Evolutionary conservation across 495 filamentous ascomycete species (phyloP).

Genomic region (Rhizodiscina lignyota): DNA sequence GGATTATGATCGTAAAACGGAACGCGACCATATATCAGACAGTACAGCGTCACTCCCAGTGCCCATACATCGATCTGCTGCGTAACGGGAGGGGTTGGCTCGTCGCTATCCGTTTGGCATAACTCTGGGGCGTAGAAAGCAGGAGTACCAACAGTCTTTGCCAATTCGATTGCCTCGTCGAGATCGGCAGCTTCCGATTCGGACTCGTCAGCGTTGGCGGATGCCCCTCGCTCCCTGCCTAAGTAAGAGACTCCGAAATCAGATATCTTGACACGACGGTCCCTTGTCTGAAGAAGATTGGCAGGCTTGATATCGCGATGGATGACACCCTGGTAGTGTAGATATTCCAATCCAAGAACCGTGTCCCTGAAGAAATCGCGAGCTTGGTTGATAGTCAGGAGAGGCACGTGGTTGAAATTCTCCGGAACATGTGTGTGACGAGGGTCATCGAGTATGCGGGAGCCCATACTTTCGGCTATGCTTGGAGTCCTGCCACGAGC

Average conservation of each 20-base stretch:
- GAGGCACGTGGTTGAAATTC: slow-evolving; percentile 73
- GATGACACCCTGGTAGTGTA: slow-evolving; percentile 93
- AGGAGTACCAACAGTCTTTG: slow-evolving; percentile 94
- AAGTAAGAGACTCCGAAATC: slow-evolving; percentile 98
- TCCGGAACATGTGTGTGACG: slow-evolving; percentile 39
- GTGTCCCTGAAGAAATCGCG: slow-evolving; percentile 83
- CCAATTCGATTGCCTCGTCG: slow-evolving; percentile 82
- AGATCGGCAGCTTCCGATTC: slow-evolving; percentile 73
- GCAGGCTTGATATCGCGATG: slow-evolving; percentile 98
- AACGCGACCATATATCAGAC: slow-evolving; percentile 80
- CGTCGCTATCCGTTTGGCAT: slow-evolving; percentile 60
- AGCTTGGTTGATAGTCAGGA: slow-evolving; percentile 73
- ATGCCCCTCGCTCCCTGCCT: slow-evolving; percentile 46
- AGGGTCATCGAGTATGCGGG: slow-evolving; percentile 33
- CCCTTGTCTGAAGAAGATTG: slow-evolving; percentile 79
- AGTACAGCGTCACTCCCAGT: slow-evolving; percentile 87
- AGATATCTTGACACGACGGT: slow-evolving; percentile 91
- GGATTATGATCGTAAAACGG: slow-evolving; percentile 87
- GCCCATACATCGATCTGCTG: slow-evolving; percentile 92
- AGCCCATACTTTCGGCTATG: slow-evolving; percentile 42
- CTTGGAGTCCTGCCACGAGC: slow-evolving; percentile 36
- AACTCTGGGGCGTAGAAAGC: slow-evolving; percentile 97
- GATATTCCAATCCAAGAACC: slow-evolving; percentile 81
- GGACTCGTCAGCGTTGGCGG: slow-evolving; percentile 53
- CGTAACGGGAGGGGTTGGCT: slow-evolving; percentile 37